Percentiles rank a stretch among this genome's conserved stretches.
phyloP scores from a whole-genome alignment of 177 flowering plant species.

The Vitis hybrid region DNA sequence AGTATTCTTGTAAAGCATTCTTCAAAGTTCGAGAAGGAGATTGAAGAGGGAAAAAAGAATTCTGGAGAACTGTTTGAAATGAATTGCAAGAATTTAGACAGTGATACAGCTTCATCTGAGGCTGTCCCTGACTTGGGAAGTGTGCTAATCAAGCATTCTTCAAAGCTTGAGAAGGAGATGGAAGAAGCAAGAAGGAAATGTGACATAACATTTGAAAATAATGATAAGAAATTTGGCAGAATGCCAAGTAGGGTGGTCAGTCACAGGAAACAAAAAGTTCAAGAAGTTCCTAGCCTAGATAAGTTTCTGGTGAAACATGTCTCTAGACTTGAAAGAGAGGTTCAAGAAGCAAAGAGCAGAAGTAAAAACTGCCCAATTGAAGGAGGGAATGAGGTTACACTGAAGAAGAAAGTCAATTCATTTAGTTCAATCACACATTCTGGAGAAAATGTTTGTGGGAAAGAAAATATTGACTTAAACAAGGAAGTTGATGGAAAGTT shows the following conservation, averaged over 20 bases:
- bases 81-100: conserved; percentile 2
- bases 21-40: conserved; percentile 60
- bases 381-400: background rate
- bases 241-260: background rate
- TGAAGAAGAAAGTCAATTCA: background rate
- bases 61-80: conserved; percentile 21
- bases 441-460: too few species aligned
- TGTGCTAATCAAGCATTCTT: conserved; percentile 52
- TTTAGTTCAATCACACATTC: too few species aligned
- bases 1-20: conserved; percentile 56
- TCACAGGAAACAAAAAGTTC: conserved; percentile 18
- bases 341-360: conserved; percentile 63
- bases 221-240: conserved; percentile 10
- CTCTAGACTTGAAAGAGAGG: conserved; percentile 59
- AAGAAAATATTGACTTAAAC: too few species aligned
- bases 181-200: conserved; percentile 26
- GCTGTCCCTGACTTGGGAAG: conserved; percentile 49
- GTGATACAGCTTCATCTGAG: conserved; percentile 17
- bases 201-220: conserved; percentile 13
- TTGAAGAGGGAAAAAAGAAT: conserved; percentile 43
- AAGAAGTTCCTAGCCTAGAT: conserved; percentile 58
- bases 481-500: conserved; percentile 1
- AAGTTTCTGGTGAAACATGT: conserved; percentile 54
- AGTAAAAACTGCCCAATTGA: conserved; percentile 14
- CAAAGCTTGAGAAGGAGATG: conserved; percentile 60